Conservation (phyloP, 2,329 filamentous ascomycete species). For the Fusarium pilosicola region DNA sequence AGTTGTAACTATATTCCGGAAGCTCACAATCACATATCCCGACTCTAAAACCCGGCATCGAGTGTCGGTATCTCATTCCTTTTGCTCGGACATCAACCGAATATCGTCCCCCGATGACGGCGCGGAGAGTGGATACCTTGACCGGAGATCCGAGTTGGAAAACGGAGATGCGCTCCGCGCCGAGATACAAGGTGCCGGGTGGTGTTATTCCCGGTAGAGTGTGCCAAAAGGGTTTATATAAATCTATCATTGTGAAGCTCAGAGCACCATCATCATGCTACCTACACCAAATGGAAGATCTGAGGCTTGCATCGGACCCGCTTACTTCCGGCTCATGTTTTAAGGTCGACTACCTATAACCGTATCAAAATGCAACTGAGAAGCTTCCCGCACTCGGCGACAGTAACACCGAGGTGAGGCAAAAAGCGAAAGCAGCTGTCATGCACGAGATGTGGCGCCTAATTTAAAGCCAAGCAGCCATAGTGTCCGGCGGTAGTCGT, state of each 20-base stretch:
- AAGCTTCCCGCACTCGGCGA: slow-evolving; percentile 21
- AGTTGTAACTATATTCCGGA: not conserved
- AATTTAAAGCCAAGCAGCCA: slow-evolving; percentile 22
- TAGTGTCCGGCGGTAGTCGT: slow-evolving; percentile 5
- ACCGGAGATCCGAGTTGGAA: slow-evolving; percentile 43
- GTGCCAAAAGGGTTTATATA: slow-evolving; percentile 15
- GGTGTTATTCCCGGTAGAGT: slow-evolving; percentile 17
- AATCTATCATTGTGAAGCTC: not conserved
- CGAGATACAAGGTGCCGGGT: slow-evolving; percentile 36
- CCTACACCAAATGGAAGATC: not conserved
- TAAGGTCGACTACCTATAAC: not conserved
- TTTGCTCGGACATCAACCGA: slow-evolving; percentile 20
- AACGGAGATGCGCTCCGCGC: slow-evolving; percentile 43
- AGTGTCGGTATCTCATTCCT: slow-evolving; percentile 12
- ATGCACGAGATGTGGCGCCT: slow-evolving; percentile 27
- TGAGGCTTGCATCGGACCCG: not conserved
- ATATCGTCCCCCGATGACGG: slow-evolving; percentile 40
- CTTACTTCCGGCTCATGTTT: not conserved
- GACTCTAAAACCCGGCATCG: not conserved
- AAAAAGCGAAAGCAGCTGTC: slow-evolving; percentile 21
- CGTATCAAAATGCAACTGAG: slow-evolving; percentile 3
- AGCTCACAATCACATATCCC: not conserved
- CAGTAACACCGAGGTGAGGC: slow-evolving; percentile 35
- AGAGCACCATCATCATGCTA: not conserved
- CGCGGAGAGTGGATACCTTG: slow-evolving; percentile 36